Base-by-base conservation (phyloP, 2,329 filamentous ascomycete genomes). In the Fusarium pilosicola region DNA sequence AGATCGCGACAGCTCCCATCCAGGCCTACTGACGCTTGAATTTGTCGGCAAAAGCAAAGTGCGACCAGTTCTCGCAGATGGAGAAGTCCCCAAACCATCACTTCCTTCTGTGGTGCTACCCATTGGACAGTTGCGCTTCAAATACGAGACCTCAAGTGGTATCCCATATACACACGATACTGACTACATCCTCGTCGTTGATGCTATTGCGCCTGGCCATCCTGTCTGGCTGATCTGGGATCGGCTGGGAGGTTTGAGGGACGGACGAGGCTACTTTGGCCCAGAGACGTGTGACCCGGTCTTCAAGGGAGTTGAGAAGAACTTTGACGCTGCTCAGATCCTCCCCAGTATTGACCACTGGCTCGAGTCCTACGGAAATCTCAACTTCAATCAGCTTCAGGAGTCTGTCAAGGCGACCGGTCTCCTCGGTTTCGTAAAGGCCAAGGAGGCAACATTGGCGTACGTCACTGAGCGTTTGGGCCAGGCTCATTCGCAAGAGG, bases 1-100 rank as follows among this genome's bases (percentile, higher is more conserved):
- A 2, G n/a, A 18, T 44, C 11, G 3, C 11, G 7, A 44, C 6
- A 13, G 17, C 11, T 11, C 18, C 7, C 11, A 13, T 18, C 2
- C 7, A 44, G 42, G n/a, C 11, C n/a, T 44, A 5, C 1, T 26
- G 17, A 12, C 42, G 24, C 42, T 44, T 44, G 42, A 44, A 9
- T 26, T 26, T 2, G 4, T 26, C 42, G 5, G 17, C n/a, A 1
- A 11, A 7, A 18, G n/a, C n/a, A 4, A 18, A 9, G n/a, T 3
- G 5, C n/a, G 5, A 44, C 42, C n/a, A 6, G 42, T 3, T 18
- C 17, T 5, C 15, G 11, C n/a, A 0, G 42, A 44, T 44, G 17
- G 1, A 26, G 12, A 11, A 5, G 41, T 9, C 22, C 41, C 14
- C 22, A 14, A n/a, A n/a, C n/a, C 14, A 17, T 42, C 41, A 42